phyloP scores from a whole-genome alignment of 1,284 basidiomycete genomes.

The Heterobasidion irregulare region DNA sequence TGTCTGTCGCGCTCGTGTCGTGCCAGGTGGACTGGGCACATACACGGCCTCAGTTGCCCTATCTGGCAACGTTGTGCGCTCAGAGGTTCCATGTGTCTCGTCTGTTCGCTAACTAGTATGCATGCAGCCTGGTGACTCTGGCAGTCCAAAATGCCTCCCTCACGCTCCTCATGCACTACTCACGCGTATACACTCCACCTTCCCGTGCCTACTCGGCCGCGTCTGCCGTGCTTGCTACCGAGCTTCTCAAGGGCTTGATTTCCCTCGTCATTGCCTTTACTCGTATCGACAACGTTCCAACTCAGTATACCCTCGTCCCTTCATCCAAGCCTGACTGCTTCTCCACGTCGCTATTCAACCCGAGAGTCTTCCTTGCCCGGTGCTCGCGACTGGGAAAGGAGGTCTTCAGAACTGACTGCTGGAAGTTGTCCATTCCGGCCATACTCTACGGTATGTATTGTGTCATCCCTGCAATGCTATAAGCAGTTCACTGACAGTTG shows the following conservation, averaged over 20 bases:
- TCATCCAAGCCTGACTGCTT: conserved; percentile 8
- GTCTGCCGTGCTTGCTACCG: conserved; percentile 87
- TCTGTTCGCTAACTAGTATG: conserved; percentile 2
- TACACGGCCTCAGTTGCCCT: background rate
- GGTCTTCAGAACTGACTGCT: conserved; percentile 64
- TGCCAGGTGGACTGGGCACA: background rate
- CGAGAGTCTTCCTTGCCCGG: conserved; percentile 28
- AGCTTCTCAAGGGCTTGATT: conserved; percentile 86
- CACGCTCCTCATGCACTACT: conserved; percentile 93
- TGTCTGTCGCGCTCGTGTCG: background rate
- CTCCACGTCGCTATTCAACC: conserved; percentile 18
- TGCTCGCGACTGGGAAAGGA: conserved; percentile 35
- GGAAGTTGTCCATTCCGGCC: conserved; percentile 95
- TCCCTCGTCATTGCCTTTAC: conserved; percentile 63
- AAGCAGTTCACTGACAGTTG: conserved; percentile 3
- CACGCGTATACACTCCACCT: conserved; percentile 74
- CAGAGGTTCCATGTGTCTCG: background rate
- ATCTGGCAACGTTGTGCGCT: conserved; percentile 6
- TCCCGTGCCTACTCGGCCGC: conserved; percentile 82
- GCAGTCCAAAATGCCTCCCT: conserved; percentile 89
- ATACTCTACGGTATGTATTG: conserved; percentile 63
- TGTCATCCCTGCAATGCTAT: conserved; percentile 3
- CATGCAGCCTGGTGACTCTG: conserved; percentile 73
- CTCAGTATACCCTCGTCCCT: conserved; percentile 13
- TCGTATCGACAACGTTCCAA: conserved; percentile 21